These are phyloP conservation scores for Suhomyces maxii DNA, from an alignment of 1,139 yeast species.

Conservation along the genomic window DNA sequence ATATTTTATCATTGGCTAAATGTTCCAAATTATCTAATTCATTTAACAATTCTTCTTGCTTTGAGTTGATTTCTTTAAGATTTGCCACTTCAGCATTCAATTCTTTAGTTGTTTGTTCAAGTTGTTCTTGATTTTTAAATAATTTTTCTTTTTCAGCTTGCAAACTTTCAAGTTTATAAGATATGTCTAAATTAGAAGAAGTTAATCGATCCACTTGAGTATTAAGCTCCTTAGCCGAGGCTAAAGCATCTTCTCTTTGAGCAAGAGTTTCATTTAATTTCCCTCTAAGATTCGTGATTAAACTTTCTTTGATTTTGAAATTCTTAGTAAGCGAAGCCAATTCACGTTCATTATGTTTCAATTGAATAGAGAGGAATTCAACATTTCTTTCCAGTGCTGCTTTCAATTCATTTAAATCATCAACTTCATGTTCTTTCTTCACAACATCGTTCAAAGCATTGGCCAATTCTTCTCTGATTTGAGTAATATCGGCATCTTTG, in stretches of 20 bases:
- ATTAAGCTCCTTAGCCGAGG: conserved; percentile 3
- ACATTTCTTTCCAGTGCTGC: conserved; percentile 26
- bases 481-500: conserved; percentile 6
- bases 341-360: conserved; percentile 32
- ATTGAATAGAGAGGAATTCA: conserved; percentile 29
- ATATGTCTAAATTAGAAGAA: conserved; percentile 15
- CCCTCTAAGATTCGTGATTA: conserved; percentile 8
- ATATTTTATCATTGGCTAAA: conserved; percentile 23
- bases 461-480: conserved; percentile 7
- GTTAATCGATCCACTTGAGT: conserved; percentile 12
- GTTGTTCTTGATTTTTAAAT: conserved; percentile 11
- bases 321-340: conserved; percentile 31
- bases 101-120: conserved; percentile 16
- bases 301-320: conserved; percentile 24
- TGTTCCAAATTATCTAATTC: conserved; percentile 24
- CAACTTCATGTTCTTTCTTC: conserved; percentile 16
- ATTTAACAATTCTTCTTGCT: conserved; percentile 23
- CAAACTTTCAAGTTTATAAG: conserved; percentile 16
- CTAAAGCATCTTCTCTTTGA: conserved; percentile 5
- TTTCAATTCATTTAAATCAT: conserved; percentile 17
- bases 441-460: background rate
- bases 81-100: conserved; percentile 15
- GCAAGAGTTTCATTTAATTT: conserved; percentile 11
- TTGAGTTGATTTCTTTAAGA: conserved; percentile 18
- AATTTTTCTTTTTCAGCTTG: conserved; percentile 19